Evolutionary conservation across 2,329 filamentous ascomycete genomes (phyloP), one percentile per base, ranked within the genome.

Genomic region (Biscogniauxia sp.): DNA sequence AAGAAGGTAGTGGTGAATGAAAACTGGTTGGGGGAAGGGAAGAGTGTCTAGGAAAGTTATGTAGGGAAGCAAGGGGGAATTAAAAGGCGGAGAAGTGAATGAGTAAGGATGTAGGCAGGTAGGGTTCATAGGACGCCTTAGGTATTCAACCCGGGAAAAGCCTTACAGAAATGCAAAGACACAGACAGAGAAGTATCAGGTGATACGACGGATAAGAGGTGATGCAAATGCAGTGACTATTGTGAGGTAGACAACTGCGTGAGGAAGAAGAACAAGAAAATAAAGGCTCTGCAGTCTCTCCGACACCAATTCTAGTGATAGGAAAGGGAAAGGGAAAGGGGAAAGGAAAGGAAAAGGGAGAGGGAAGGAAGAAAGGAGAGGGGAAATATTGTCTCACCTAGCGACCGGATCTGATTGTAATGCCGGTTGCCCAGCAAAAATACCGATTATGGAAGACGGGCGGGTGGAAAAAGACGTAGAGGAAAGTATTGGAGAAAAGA

Each of bases 181-280:
- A 56, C 49, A 45, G 32, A 26, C 23, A 51, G 5, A 15, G 13
- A 15, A 9, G 23, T 5, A 50, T 41, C 20, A 52, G 8, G 37
- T 51, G 17, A 54, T 53, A 26, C 20, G 3, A 9, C 51, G 52
- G 25, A 15, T 41, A 51, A 56, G 20, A 51, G 54, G 26, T 23
- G 32, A 20, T 32, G 37, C 41, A 37, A 25, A 26, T n/a, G 51
- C 55, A 61, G 58, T 58, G 61, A 61, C 60, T 56, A 59, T 54
- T 59, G 55, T 58, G 45, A 23, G 55, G 59, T 64, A 61, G 66
- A 68, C 66, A 63, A 59, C 49, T 61, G 63, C 62, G 61, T 41
- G 51, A 49, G 60, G 52, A 56, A 37, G 59, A 62, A 60, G 61
- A 61, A 50, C 63, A 51, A 61, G 54, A 62, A 60, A 28, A 28